Evolutionary conservation across 225 moss, liverwort and hornwort genomes (phyloP), one percentile per base, ranked within the genome.

Genomic region (Takakia lepidozioides): DNA sequence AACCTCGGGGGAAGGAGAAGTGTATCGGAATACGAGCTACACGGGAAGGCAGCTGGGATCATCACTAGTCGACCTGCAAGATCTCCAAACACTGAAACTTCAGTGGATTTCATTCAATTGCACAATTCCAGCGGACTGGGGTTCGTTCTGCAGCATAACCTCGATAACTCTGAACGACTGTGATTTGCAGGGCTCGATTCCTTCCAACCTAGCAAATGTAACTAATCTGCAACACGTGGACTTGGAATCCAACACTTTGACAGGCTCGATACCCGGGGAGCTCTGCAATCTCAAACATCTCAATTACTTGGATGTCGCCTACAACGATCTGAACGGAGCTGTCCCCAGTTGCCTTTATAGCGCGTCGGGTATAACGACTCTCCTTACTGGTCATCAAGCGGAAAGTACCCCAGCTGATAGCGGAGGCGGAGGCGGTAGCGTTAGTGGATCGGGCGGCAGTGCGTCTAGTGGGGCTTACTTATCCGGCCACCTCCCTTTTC

Each of bases 271-370:
- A 19, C 72, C 77, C 4, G 56, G 55, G 37, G 61, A 29, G 7
- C 4, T 77, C 5, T 77, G 77, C 13, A 26, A 68, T 19, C 55
- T 77, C 7, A 54, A 65, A 30, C 13, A 55, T 1, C 37, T 77
- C 43, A 77, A 57, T 36, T 79, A 74, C 65, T 56, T 79, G 45
- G 69, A 73, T 63, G 70, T 72, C 51, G 87, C 68, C 15, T 57
- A 51, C 57, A 71, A 59, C 63, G 60, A 55, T 40, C 85, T 84
- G 10, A 72, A 72, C 37, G 25, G 22, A 36, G 37, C 63, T 44
- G 17, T 60, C 0, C 77, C 77, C 1, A 51, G 58, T 6, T 77
- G 77, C 55, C 61, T 72, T 2, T 52, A 60, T 19, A 55, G 48
- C 42, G 64, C 68, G 10, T 68, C 68, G 25, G 58, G 64, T 41